A percentile compares a stretch with the other conserved stretches of the same genome.
Evolutionary conservation across 2,329 filamentous ascomycete genomes (phyloP).

Genomic region (Nigrospora oryzae): DNA sequence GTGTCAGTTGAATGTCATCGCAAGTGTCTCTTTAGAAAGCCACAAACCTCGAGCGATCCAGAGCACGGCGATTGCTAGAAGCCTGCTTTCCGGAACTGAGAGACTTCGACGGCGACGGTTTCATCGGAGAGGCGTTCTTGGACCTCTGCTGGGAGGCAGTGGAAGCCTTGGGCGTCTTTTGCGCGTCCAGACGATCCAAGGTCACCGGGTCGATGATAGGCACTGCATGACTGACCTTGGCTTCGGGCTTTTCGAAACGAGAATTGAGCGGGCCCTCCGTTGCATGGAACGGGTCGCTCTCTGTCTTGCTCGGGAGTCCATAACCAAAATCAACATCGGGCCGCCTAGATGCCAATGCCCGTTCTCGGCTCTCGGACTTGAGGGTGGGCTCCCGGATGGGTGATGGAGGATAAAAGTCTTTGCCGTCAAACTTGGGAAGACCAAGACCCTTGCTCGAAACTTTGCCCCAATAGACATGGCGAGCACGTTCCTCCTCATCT

Average conservation of each 20-base stretch:
- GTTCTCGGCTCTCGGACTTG: not conserved
- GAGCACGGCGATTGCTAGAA: constrained; percentile 8
- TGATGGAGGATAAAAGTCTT: constrained; percentile 54
- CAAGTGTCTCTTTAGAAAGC: no score
- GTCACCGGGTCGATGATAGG: constrained; percentile 21
- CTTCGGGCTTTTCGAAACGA: constrained; percentile 13
- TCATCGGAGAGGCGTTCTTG: constrained; percentile 5
- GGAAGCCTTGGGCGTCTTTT: constrained; percentile 6
- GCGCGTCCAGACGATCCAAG: constrained; percentile 1
- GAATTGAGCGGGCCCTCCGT: constrained; percentile 11
- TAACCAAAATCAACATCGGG: constrained; percentile 7
- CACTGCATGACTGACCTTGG: constrained; percentile 22
- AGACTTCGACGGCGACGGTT: constrained; percentile 7
- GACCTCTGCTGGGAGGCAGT: constrained; percentile 3
- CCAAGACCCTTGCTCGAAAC: constrained; percentile 41
- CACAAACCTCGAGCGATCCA: constrained; percentile 20
- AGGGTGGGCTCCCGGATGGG: constrained; percentile 27
- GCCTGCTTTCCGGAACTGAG: constrained; percentile 7
- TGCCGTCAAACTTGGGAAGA: constrained; percentile 56
- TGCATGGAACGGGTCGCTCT: constrained; percentile 16
- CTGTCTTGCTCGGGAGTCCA: constrained; percentile 11
- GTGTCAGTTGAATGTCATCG: not conserved
- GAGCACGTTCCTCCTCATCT: constrained; percentile 48
- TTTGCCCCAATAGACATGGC: constrained; percentile 53
- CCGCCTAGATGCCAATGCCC: constrained; percentile 2